Evolutionary conservation across 2,329 filamentous ascomycete genomes (phyloP).

Genomic region (Xylaria sp.): DNA sequence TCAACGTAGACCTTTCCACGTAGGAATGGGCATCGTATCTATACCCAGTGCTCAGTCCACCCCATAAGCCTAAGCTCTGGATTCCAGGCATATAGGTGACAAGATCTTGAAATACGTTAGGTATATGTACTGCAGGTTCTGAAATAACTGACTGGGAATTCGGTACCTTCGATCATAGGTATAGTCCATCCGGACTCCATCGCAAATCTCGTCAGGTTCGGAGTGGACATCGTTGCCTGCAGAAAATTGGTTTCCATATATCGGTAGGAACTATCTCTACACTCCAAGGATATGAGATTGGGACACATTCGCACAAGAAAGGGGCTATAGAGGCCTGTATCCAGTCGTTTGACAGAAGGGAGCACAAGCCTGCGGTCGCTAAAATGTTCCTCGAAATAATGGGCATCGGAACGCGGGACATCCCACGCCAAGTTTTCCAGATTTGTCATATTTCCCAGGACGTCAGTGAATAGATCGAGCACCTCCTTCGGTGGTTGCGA

Average conservation of each 20-base stretch:
- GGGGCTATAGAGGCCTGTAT: not conserved
- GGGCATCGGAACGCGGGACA: not conserved
- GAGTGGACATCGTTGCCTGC: conserved; percentile 3
- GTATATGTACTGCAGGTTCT: not conserved
- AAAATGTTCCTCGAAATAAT: conserved; percentile 18
- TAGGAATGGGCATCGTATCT: not conserved
- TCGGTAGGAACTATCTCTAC: not conserved
- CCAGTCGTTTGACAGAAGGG: conserved; percentile 22
- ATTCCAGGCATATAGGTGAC: conserved; percentile 16
- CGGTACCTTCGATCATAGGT: conserved; percentile 13
- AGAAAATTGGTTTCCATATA: not conserved
- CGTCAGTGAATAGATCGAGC: conserved; percentile 13
- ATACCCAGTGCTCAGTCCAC: not conserved
- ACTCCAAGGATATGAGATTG: conserved; percentile 18
- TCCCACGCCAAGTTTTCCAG: conserved; percentile 29
- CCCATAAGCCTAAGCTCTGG: conserved; percentile 21
- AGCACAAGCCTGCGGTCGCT: conserved; percentile 12
- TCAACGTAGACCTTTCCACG: not conserved
- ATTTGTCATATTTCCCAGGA: conserved; percentile 31
- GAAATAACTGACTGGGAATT: not conserved
- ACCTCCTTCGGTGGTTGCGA: conserved; percentile 8
- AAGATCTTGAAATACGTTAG: conserved; percentile 17
- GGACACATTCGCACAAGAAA: conserved; percentile 28
- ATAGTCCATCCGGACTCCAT: conserved; percentile 4
- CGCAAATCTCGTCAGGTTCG: conserved; percentile 21